Percentiles rank a stretch among this genome's conserved stretches.
phyloP scores from a whole-genome alignment of 2,329 filamentous ascomycete species.

The Ophiocordyceps australis region DNA sequence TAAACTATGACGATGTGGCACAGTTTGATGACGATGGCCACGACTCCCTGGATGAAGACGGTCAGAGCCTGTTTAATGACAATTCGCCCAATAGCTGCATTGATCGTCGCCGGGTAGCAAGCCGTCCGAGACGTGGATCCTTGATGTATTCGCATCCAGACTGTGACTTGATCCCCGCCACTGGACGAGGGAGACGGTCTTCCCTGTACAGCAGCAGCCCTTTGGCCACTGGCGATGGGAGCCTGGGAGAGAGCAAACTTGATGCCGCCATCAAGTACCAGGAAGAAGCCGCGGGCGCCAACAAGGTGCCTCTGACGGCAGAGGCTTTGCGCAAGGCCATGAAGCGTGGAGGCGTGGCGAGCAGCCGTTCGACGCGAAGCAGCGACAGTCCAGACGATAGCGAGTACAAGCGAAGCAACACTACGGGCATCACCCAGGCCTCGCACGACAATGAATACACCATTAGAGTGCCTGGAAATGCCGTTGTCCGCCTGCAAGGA shows the following conservation, averaged over 20 bases:
- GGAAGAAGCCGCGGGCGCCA: conserved; percentile 27
- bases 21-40: conserved; percentile 14
- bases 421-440: conserved; percentile 40
- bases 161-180: conserved; percentile 20
- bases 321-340: conserved; percentile 33
- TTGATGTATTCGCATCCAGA: conserved; percentile 18
- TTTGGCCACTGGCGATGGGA: conserved; percentile 13
- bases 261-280: conserved; percentile 26
- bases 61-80: conserved; percentile 20
- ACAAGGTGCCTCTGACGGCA: conserved; percentile 30
- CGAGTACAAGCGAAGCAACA: conserved; percentile 42
- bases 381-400: conserved; percentile 44
- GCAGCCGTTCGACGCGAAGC: conserved; percentile 38
- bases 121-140: conserved; percentile 16
- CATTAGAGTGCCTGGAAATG: conserved; percentile 37
- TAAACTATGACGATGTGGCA: conserved; percentile 8
- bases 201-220: conserved; percentile 20
- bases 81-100: conserved; percentile 15
- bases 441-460: conserved; percentile 35
- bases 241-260: conserved; percentile 19
- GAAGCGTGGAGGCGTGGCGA: conserved; percentile 24
- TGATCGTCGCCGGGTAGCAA: conserved; percentile 12
- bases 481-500: conserved; percentile 35
- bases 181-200: conserved; percentile 15
- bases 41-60: conserved; percentile 12